Conservation (phyloP, 1,284 basidiomycete genomes). For the Anthracocystis setariae region DNA sequence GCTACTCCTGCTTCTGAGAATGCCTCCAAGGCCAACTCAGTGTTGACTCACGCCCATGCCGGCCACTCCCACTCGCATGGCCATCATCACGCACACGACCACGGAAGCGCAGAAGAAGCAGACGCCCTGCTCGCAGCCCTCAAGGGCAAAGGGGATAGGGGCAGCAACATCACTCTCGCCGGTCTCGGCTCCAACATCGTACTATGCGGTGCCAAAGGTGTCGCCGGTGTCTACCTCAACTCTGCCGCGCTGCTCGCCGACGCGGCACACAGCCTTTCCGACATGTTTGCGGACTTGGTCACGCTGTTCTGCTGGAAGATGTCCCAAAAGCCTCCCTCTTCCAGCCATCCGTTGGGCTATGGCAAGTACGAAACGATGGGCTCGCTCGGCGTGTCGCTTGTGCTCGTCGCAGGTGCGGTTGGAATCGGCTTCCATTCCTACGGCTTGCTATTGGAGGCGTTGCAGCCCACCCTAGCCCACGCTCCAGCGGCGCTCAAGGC, state of each 20-base stretch:
- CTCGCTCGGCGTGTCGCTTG: slow-evolving; percentile 82
- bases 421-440: slow-evolving; percentile 93
- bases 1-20: neutral
- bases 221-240: slow-evolving; percentile 71
- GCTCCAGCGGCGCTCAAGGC: slow-evolving; percentile 75
- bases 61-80: slow-evolving; percentile 28
- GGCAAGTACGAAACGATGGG: slow-evolving; percentile 93
- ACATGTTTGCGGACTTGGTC: slow-evolving; percentile 89
- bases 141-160: slow-evolving; percentile 60
- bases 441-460: slow-evolving; percentile 77
- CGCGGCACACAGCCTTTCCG: slow-evolving; percentile 88
- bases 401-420: slow-evolving; percentile 83
- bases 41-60: slow-evolving; percentile 25
- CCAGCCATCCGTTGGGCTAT: slow-evolving; percentile 83
- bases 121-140: slow-evolving; percentile 64
- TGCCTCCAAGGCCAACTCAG: slow-evolving; percentile 8
- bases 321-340: slow-evolving; percentile 80
- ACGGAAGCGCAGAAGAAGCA: slow-evolving; percentile 66
- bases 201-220: slow-evolving; percentile 83
- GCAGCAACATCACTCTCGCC: slow-evolving; percentile 68
- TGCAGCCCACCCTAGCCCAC: slow-evolving; percentile 69
- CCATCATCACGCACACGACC: slow-evolving; percentile 57
- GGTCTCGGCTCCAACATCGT: slow-evolving; percentile 87
- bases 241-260: slow-evolving; percentile 92
- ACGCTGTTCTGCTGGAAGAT: slow-evolving; percentile 91